Base-by-base conservation (phyloP, 495 filamentous ascomycete species). In the Penicilliopsis zonata region DNA sequence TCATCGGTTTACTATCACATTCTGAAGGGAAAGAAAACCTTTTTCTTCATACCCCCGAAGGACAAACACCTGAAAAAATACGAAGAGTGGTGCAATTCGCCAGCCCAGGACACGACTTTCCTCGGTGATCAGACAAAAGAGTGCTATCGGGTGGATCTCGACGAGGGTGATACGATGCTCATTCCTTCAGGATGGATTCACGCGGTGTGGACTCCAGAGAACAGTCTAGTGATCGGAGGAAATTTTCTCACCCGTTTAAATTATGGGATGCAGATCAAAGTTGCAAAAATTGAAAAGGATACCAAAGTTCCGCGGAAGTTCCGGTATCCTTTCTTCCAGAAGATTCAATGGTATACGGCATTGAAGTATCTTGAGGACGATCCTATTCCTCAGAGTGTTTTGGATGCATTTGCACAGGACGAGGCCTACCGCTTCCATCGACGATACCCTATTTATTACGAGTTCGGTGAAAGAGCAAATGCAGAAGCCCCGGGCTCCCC, bases 111-210 rank as follows among this genome's bases (percentile, higher is more conserved):
- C 37, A 72, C 65, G 35, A 80, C 76, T 2, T 82, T 76, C 38
- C 62, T 82, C 12, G 71, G 70, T 0, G 63, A 74, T 31, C 72
- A 78, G 44, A 80, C 77, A 8, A 78, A 80, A 38, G 78, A 82
- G 37, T 84, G 80, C 50, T 80, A 77, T 37, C 69, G 80, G 17
- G 75, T 84, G 26, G 78, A 82, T 40, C 70, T 84, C 5, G 67
- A 61, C 12, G 74, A 78, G 41, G 80, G 80, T 7, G 80, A 85
- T 45, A 85, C 80, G 3, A 81, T 84, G 74, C 55, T 85, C 23
- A 84, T 85, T 35, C 80, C 80, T 4, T 80, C 80, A 9, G 80
- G 80, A 8, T 85, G 80, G 80, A 85, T 85, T 33, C 80, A 85
- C 46, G 79, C 80, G 9, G 80, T 85, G 5, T 84, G 81, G 76